phyloP scores from a whole-genome alignment of 257 asterid genomes.

The Anisodus acutangulus region DNA sequence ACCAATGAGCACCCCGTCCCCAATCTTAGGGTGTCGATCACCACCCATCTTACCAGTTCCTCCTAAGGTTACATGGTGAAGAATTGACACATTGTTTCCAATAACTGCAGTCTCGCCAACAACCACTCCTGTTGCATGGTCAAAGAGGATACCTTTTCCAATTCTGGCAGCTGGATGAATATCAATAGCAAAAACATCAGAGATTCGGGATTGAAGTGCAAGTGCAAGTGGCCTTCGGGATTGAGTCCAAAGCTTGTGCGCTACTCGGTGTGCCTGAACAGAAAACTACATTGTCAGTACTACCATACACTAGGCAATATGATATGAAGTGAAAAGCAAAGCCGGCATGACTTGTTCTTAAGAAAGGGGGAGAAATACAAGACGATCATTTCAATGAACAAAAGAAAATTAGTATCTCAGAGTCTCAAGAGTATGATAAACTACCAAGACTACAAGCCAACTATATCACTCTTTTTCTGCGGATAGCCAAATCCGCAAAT shows the following conservation, averaged over 20 bases:
- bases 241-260: conserved; percentile 53
- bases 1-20: conserved; percentile 77
- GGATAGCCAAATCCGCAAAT: too few species aligned
- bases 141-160: conserved; percentile 52
- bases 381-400: too few species aligned
- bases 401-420: too few species aligned
- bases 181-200: conserved; percentile 54
- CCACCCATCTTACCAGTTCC: conserved; percentile 82
- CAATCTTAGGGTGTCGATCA: conserved; percentile 84
- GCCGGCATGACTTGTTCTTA: not conserved
- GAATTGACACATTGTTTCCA: conserved; percentile 71
- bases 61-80: conserved; percentile 83
- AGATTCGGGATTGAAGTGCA: conserved; percentile 51
- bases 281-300: not conserved
- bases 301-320: not conserved
- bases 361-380: not conserved
- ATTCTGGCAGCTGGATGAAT: conserved; percentile 56
- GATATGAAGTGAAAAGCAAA: not conserved
- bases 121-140: conserved; percentile 80
- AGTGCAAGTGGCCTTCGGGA: conserved; percentile 47
- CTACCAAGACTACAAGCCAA: too few species aligned
- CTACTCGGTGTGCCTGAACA: conserved; percentile 47
- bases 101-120: conserved; percentile 86
- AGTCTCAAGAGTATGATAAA: too few species aligned
- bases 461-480: too few species aligned